Evolutionary conservation across 2,329 filamentous ascomycete genomes (phyloP).

Genomic region (Cladosporium halotolerans): DNA sequence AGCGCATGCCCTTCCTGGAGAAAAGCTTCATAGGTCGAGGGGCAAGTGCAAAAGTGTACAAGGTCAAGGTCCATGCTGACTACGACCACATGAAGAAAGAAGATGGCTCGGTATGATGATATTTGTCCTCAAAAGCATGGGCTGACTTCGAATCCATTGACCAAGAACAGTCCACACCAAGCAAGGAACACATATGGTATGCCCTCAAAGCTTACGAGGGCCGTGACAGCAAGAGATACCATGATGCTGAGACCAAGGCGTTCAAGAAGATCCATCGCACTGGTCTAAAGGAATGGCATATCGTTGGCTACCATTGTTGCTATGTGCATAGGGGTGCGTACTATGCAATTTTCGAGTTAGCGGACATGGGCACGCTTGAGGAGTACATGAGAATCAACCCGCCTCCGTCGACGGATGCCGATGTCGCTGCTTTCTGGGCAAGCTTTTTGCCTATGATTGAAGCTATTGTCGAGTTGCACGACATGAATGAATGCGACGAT

Average conservation of each 20-base stretch:
- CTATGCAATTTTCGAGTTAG: slow-evolving; percentile 33
- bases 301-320: slow-evolving; percentile 25
- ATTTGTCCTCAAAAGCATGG: too few relatives aligned
- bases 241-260: not conserved
- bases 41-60: slow-evolving; percentile 1
- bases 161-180: too few relatives aligned
- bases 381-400: slow-evolving; percentile 23
- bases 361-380: slow-evolving; percentile 30
- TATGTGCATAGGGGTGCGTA: slow-evolving; percentile 22
- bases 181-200: not conserved
- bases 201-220: slow-evolving; percentile 12
- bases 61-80: slow-evolving; percentile 2
- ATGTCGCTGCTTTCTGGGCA: slow-evolving; percentile 31
- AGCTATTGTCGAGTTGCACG: slow-evolving; percentile 23
- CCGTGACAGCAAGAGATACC: not conserved
- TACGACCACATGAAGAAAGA: not conserved
- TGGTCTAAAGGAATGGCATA: not conserved
- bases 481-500: not conserved
- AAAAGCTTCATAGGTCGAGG: not conserved
- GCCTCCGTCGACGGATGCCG: slow-evolving; percentile 17
- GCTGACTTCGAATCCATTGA: too few relatives aligned
- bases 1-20: not conserved
- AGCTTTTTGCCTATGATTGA: slow-evolving; percentile 25
- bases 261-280: not conserved
- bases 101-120: too few relatives aligned